Evolutionary conservation across 208 protist genomes (phyloP).

Genomic region (Crithidia thermophila): DNA sequence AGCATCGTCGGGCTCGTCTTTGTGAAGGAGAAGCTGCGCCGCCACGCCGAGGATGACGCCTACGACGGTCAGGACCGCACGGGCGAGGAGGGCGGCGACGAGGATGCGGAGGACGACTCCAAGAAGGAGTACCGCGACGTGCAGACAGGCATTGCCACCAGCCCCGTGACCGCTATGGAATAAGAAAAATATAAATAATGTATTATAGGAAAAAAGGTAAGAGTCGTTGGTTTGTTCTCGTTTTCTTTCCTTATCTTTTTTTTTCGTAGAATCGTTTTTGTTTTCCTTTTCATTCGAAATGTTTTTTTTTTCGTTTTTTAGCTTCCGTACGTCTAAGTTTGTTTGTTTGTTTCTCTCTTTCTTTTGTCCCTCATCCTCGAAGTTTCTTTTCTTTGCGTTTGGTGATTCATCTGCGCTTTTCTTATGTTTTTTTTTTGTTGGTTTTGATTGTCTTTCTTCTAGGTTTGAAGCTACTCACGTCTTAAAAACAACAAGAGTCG

Average conservation of each 20-base stretch:
- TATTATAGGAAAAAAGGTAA: too few relatives aligned
- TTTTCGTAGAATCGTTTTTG: neutral
- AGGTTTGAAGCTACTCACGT: neutral
- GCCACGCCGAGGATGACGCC: conserved; percentile 13
- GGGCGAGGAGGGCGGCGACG: neutral
- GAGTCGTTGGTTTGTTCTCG: neutral
- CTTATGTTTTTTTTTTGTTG: neutral
- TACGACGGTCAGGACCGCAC: neutral
- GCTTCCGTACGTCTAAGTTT: too few relatives aligned
- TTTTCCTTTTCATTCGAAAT: conserved; percentile 8
- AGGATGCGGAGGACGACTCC: neutral
- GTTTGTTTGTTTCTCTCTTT: too few relatives aligned
- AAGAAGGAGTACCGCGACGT: neutral
- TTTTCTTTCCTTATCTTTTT: conserved; percentile 3
- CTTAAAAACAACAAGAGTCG: too few relatives aligned
- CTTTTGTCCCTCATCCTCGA: too few relatives aligned
- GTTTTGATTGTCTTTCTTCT: conserved; percentile 15
- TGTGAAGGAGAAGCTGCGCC: conserved; percentile 35
- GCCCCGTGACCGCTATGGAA: neutral
- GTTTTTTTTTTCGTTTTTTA: neutral
- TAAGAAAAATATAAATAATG: neutral
- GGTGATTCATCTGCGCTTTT: too few relatives aligned
- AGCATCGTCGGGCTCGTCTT: conserved; percentile 27
- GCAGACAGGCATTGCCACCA: conserved; percentile 5
- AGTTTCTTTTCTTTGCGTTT: too few relatives aligned